Evolutionary conservation across 192 early-diverging fungal species (phyloP), one percentile per base, ranked within the genome.

Genomic region (Pilobolus umbonatus): DNA sequence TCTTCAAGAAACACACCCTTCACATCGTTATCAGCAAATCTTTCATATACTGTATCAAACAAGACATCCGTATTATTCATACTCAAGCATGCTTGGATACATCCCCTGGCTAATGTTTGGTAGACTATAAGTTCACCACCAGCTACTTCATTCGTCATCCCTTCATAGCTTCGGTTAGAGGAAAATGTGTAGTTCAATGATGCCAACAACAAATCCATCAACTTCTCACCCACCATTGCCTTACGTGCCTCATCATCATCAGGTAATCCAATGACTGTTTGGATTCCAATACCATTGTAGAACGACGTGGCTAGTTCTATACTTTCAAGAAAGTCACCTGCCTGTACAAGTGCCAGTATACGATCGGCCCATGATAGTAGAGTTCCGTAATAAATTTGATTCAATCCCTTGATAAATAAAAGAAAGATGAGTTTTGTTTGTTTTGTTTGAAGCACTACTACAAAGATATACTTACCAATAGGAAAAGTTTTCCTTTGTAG

Each of bases 291-390:
- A 25, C 79, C 79, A 52, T 69, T 75, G 47, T 83, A 83, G 47
- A 83, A 83, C 4, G 66, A 50, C 21, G 81, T 83, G 4, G 81
- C 79, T 31, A 83, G 56, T 8, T 74, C 62, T 54, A 83, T 83
- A 8, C 70, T 77, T 34, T 83, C 77, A 14, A 83, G 49, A 45
- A 83, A 83, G 35, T 80, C 75, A 14, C 79, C 81, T 24, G 79
- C 78, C 32, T 75, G 66, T 2, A 83, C 75, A 34, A 80, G 52
- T 0, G 79, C 81, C 24, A 80, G 34, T 30, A 83, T 77, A 8
- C 81, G 70, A 53, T 83, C 81, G 10, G 72, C 73, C 81, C 81
- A 83, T 17, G 79, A 77, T 26, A 83, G 51, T 14, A 83, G 54
- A 0, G 76, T 79, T 15, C 81, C 81, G 15, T 76, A 65, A 60